Evolutionary conservation across 345 rosid genomes (phyloP), one percentile per base, ranked within the genome.

Genomic region (Syzygium grande): DNA sequence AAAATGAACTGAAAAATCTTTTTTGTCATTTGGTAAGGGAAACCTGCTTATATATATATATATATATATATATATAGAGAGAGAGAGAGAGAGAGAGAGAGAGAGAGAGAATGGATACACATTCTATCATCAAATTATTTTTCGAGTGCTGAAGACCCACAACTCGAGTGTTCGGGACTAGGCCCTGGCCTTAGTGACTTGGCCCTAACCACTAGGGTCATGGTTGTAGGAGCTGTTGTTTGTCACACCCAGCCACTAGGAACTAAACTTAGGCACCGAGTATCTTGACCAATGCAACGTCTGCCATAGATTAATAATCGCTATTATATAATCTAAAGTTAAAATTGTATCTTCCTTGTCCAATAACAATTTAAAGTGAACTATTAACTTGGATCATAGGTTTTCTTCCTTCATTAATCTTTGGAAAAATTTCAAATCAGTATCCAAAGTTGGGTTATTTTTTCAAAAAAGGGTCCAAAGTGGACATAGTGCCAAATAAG

Each of bases 151-250:
- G 0, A 30, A 10, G 11, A 30, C 4, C 83, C 83, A n/a, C 22
- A 73, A 2, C 83, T 19, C 4, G 0, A 73, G 27, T 0, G 1
- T 73, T 11, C 1, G 3, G 25, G 7, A 73, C 14, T 19, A 16
- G 4, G 41, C 56, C 56, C 3, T 0, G 9, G 56, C 56, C 56
- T 55, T 4, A 2, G 4, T 2, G 4, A 68, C 79, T 34, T 15
- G 43, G 46, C 46, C 2, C 23, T 12, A 1, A 9, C 25, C 12
- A 5, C 14, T 10, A 16, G 7, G 13, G 7, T 38, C 14, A 19
- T 34, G 7, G 49, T 19, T 73, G 27, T 73, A 73, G 49, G 49
- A 38, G 15, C 21, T 2, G 6, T 21, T 0, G 2, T 73, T 38
- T 73, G 13, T 38, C 8, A 0, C 4, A 11, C 49, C 80, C 0